Conservation (phyloP, 1,284 basidiomycete species). For the Puccinia hordei region DNA sequence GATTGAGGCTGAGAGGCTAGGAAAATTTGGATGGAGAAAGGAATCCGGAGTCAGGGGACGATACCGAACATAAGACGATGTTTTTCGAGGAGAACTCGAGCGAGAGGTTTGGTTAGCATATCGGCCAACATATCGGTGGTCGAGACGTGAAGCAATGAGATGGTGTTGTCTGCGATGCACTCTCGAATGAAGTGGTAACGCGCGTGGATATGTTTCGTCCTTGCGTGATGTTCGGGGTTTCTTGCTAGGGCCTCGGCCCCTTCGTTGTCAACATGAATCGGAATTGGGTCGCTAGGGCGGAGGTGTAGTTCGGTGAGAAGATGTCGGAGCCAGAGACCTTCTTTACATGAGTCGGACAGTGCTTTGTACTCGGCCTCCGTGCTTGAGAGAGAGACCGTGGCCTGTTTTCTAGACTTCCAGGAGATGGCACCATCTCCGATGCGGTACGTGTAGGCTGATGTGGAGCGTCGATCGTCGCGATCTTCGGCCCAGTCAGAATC, state of each 20-base stretch:
- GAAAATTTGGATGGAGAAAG: no score
- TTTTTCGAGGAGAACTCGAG: not conserved
- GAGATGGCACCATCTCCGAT: not conserved
- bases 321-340: no score
- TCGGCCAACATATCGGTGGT: conserved; percentile 2
- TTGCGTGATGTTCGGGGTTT: no score
- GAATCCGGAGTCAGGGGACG: no score
- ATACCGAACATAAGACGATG: not conserved
- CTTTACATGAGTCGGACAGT: no score
- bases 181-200: not conserved
- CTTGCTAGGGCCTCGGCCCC: no score
- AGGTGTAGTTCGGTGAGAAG: no score
- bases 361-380: no score
- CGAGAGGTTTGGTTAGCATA: conserved; percentile 8
- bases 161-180: not conserved
- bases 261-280: no score
- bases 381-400: not conserved
- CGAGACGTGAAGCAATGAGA: not conserved
- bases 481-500: conserved; percentile 10
- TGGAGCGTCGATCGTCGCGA: not conserved
- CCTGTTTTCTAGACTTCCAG: conserved; percentile 5
- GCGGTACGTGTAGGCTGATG: not conserved
- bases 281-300: no score
- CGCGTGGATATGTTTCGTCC: not conserved
- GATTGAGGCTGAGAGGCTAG: no score